Evolutionary conservation across 2,329 filamentous ascomycete genomes (phyloP).

Genomic region (Parasarocladium wereldwijsianum): DNA sequence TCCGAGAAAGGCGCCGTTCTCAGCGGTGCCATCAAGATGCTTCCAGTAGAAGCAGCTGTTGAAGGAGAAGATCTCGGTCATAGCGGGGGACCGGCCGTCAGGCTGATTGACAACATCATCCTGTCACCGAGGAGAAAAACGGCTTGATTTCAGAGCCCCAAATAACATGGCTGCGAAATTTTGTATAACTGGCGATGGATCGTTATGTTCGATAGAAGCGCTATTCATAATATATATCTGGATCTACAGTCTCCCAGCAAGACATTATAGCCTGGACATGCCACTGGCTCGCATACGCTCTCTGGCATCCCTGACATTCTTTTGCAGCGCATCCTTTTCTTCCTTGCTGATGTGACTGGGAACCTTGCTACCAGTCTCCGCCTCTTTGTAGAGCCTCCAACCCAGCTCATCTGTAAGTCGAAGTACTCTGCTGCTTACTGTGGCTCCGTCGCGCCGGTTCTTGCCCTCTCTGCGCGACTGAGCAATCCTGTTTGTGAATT

Average conservation of each 20-base stretch:
- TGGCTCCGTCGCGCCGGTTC: slow-evolving; percentile 85
- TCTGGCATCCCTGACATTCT: slow-evolving; percentile 28
- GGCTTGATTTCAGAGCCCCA: not conserved
- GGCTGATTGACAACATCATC: slow-evolving; percentile 90
- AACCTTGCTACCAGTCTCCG: slow-evolving; percentile 22
- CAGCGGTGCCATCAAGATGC: slow-evolving; percentile 83
- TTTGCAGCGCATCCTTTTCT: slow-evolving; percentile 29
- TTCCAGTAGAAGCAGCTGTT: slow-evolving; percentile 57
- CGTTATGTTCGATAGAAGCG: too few species aligned
- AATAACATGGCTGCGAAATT: not conserved
- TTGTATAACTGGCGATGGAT: too few species aligned
- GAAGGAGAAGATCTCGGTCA: slow-evolving; percentile 63
- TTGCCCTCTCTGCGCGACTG: slow-evolving; percentile 78
- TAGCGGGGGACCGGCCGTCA: slow-evolving; percentile 57
- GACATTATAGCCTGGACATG: too few species aligned
- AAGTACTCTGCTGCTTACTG: slow-evolving; percentile 71
- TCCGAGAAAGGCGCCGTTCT: slow-evolving; percentile 60
- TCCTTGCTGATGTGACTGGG: slow-evolving; percentile 33
- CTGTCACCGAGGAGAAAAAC: slow-evolving; percentile 29
- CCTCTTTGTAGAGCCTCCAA: slow-evolving; percentile 49
- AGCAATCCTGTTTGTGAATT: slow-evolving; percentile 81
- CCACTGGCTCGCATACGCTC: too few species aligned
- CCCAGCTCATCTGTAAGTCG: slow-evolving; percentile 63
- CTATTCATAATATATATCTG: slow-evolving; percentile 7
- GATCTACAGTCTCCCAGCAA: too few species aligned